Evolutionary conservation across 1,139 yeast genomes (phyloP), one percentile per base, ranked within the genome.

Genomic region (Blastobotrys illinoisensis): DNA sequence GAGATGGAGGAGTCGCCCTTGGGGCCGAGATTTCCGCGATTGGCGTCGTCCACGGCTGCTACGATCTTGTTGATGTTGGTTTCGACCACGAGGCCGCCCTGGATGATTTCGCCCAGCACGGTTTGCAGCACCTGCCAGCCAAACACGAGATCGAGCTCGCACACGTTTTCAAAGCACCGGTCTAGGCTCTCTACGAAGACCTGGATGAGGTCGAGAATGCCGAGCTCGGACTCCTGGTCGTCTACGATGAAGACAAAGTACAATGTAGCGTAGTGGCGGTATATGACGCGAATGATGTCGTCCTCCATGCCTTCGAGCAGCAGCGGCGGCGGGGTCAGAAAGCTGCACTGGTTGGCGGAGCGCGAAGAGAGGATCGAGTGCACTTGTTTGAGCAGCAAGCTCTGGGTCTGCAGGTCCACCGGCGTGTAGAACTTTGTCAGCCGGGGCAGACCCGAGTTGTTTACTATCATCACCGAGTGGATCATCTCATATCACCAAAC

Each of bases 41-140:
- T 73, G 23, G 74, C 74, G 46, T 73, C 74, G 53, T 74, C 76
- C 2, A 74, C 76, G 0, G 79, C 74, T 0, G 95, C 90, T n/a
- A 91, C 97, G 44, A 93, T 90, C 59, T 88, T 81, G 45, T 75
- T 70, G 24, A 90, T 88, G 64, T 86, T 89, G 1, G 99, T 91
- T 68, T 93, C 99, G 44, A 95, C 88, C n/a, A 93, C 99, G 95
- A 95, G 86, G 0, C 99, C 99, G 26, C 98, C 99, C 68, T 93
- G 99, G 1, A 93, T 86, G 46, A 93, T 87, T 65, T 95, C 98
- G 40, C 70, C 71, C 54, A 93, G 72, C 3, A 93, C 97, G 1
- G 96, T 86, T 67, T 93, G 96, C 47, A 93, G 74, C 13, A 90
- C 95, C 70, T 93, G 97, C 97, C 98, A 93, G 23, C 97, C 97